Conservation (phyloP, 345 rosid genomes). For the Brassica nigra region DNA sequence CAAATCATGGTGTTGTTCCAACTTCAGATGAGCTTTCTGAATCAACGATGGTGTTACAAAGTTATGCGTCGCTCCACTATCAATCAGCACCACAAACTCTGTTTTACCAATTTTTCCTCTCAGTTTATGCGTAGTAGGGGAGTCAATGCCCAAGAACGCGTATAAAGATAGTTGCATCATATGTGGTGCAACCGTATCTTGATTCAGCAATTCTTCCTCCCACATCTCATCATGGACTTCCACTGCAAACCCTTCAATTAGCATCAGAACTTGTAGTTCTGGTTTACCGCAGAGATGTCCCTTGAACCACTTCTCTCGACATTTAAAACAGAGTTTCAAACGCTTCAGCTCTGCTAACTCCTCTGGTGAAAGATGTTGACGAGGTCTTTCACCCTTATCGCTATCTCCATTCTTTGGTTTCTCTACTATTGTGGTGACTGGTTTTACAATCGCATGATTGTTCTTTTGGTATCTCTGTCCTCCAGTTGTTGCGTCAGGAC, state of each 20-base stretch:
- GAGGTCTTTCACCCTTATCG: background rate
- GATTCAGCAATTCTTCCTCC: background rate
- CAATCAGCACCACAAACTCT: background rate
- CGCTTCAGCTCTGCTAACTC: background rate
- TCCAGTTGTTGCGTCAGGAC: too few relatives aligned
- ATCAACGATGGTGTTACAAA: background rate
- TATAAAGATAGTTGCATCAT: background rate
- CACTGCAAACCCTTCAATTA: background rate
- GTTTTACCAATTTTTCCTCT: background rate
- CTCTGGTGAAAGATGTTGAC: background rate
- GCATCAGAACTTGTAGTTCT: background rate
- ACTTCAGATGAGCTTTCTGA: background rate
- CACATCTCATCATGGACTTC: background rate
- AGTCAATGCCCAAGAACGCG: background rate
- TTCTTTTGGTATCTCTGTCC: too few relatives aligned
- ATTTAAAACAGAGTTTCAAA: background rate
- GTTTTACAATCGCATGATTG: too few relatives aligned
- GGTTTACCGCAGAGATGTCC: background rate
- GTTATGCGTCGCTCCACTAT: background rate
- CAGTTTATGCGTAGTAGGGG: background rate
- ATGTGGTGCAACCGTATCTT: background rate
- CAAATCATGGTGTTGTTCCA: background rate
- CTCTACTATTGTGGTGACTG: too few relatives aligned
- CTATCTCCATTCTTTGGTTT: too few relatives aligned
- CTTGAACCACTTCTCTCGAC: background rate